Base-by-base conservation (phyloP, 2,329 filamentous ascomycete species). In the Aureobasidium sp. region DNA sequence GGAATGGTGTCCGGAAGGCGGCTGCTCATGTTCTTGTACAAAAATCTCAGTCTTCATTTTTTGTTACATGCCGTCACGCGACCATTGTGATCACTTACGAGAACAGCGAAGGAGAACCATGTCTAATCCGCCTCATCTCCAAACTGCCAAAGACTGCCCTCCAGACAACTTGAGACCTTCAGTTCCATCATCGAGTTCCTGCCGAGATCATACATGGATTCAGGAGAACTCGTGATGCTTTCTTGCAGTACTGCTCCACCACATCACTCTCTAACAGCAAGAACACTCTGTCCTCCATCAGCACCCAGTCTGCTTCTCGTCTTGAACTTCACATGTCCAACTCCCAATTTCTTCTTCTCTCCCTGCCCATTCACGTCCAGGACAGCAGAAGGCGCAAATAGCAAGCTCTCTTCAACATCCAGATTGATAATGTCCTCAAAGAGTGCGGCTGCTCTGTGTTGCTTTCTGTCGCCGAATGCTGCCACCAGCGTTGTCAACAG, bases 351-450 rank as follows among this genome's bases (percentile, higher is more conserved):
- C 46, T 48, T 64, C 8, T 59, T 60, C 60, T 67, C 62, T n/a
- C 62, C 26, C 15, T 63, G 41, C n/a, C 61, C 46, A 12, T 66
- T 65, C 24, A 67, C 32, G 1, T 62, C 57, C 15, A 75, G 64
- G 52, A 69, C 69, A 15, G 69, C 67, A 6, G 63, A 55, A 1
- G 73, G 70, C 17, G 67, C 65, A 51, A 74, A 74, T 7, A 75
- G 66, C 32, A 75, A 60, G 56, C 67, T 66, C 66, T 75, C 70
- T 1, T 72, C 73, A 7, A 68, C 66, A 34, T 65, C 52, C 26
- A 75, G 61, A 2, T 65, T 63, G 32, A 71, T 62, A 43, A 75
- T 73, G 13, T 63, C 39, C 27, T 69, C 64, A 50, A 75, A 72
- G 57, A 73, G 62, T 12, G 62, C 63, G 7, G 57, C 51, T 41